phyloP scores from a whole-genome alignment of 371 early-diverging fungal genomes.

The Mortierella sp. region DNA sequence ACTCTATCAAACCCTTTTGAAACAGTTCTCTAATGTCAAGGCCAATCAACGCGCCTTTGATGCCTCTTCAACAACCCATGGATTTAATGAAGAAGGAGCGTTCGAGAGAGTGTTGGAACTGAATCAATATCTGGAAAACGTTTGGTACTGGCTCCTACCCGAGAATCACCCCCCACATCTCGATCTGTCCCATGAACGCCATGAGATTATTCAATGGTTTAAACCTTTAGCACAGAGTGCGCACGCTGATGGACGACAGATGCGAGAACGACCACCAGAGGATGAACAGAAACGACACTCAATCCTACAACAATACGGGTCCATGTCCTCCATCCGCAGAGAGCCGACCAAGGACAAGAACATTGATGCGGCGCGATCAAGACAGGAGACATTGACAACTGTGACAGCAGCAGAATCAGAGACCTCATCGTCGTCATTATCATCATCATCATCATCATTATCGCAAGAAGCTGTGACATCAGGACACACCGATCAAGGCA shows the following conservation, averaged over 20 bases:
- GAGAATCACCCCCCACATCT: constrained; percentile 12
- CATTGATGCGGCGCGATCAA: not conserved
- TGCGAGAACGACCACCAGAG: constrained; percentile 25
- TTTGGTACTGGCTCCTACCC: constrained; percentile 38
- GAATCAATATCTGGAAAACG: constrained; percentile 41
- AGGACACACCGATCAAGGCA: too few relatives aligned
- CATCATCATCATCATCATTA: not conserved
- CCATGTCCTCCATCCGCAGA: constrained; percentile 4
- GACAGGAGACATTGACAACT: constrained; percentile 3
- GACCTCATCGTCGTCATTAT: not conserved
- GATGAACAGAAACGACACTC: constrained; percentile 4
- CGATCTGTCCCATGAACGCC: constrained; percentile 15
- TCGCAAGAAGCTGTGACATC: not conserved
- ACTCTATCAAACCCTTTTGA: constrained; percentile 27
- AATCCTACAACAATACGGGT: not conserved
- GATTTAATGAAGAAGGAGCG: constrained; percentile 46
- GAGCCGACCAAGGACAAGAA: not conserved
- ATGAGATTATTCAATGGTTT: constrained; percentile 41
- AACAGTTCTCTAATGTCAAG: constrained; percentile 35
- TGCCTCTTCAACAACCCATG: constrained; percentile 48
- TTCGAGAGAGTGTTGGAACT: constrained; percentile 42
- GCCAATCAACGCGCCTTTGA: constrained; percentile 51
- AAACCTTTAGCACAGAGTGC: constrained; percentile 22
- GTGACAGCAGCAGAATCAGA: not conserved
- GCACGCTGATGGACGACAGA: constrained; percentile 42